Base-by-base conservation (phyloP, 2,329 filamentous ascomycete genomes). In the Fusarium haematococcum region DNA sequence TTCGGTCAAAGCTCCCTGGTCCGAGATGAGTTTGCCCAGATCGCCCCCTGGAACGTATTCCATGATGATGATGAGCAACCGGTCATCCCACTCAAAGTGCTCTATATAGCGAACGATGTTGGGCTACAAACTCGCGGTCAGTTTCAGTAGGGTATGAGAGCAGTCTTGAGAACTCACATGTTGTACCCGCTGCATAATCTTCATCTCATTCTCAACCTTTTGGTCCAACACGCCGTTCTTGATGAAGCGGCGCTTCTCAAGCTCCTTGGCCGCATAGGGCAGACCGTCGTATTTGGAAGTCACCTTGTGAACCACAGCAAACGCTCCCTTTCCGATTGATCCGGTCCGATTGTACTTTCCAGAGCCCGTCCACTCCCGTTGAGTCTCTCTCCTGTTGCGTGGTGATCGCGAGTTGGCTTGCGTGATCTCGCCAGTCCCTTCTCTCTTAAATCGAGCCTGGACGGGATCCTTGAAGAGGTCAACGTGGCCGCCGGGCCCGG, bases 61-160 rank as follows among this genome's bases (percentile, higher is more conserved):
- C 97, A 99, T 99, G 81, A 98, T 93, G 80, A 98, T 96, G 82
- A 99, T 98, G 81, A 98, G 95, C 6, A 98, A 88, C 80, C 95
- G 87, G 43, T 94, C 88, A 52, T 92, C 90, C 86, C 94, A 92
- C 74, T 98, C 95, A 75, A 97, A 90, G 79, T 97, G 94, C 77
- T 98, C 95, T 65, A 97, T 91, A 80, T 97, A 99, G 73, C 94
- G 91, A 48, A 99, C 96, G 77, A 99, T 95, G 78, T 98, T 96
- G 3, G 91, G 90, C 92, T 95, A 67, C 3, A 25, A 32, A 25
- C 32, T 14, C 27, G 23, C 25, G 63, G 77, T 78, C 56, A 77
- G 71, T 30, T 52, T 58, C 16, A 30, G 14, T 16, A 35, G 6
- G 73, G 14, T 37, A 48, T 27, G 33, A 57, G 63, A 58, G 50